These are phyloP conservation scores for Asterophora lycoperdoides DNA, from an alignment of 768 basidiomycete genomes.

Conservation along the genomic window DNA sequence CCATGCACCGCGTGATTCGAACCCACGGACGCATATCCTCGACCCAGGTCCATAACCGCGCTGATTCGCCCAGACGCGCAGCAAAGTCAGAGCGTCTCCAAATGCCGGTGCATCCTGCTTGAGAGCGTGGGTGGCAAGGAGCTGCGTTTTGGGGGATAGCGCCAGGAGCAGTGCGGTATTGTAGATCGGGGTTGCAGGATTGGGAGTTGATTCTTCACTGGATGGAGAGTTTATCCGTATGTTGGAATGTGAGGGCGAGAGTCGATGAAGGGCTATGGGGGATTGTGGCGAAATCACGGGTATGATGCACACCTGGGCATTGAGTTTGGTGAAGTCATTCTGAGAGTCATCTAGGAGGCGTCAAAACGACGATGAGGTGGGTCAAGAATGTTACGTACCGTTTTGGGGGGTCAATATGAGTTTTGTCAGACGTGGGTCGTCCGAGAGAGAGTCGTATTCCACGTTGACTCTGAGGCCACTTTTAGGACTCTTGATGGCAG, in stretches of 20 bases:
- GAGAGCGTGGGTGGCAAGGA: constrained; percentile 50
- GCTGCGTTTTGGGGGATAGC: constrained; percentile 44
- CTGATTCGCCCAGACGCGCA: constrained; percentile 89
- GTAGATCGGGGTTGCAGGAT: constrained; percentile 69
- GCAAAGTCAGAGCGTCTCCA: constrained; percentile 67
- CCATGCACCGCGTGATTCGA: constrained; percentile 61
- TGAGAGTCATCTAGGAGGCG: constrained; percentile 40
- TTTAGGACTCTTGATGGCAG: constrained; percentile 46
- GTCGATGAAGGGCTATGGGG: constrained; percentile 60
- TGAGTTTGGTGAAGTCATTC: constrained; percentile 61
- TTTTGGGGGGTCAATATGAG: constrained; percentile 55
- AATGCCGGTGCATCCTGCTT: constrained; percentile 61
- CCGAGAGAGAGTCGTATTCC: constrained; percentile 51
- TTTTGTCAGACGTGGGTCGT: constrained; percentile 63
- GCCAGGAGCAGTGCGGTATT: constrained; percentile 66
- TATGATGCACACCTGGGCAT: constrained; percentile 70
- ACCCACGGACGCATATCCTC: constrained; percentile 60
- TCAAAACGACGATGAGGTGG: constrained; percentile 22
- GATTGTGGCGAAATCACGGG: constrained; percentile 56
- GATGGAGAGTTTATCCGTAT: constrained; percentile 22
- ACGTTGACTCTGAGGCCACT: constrained; percentile 52
- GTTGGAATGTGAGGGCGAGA: constrained; percentile 76
- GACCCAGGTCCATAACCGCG: constrained; percentile 68
- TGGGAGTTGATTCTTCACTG: constrained; percentile 20
- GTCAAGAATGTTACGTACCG: constrained; percentile 34